Conservation (phyloP, 257 asterid genomes). For the Voacanga thouarsii region DNA sequence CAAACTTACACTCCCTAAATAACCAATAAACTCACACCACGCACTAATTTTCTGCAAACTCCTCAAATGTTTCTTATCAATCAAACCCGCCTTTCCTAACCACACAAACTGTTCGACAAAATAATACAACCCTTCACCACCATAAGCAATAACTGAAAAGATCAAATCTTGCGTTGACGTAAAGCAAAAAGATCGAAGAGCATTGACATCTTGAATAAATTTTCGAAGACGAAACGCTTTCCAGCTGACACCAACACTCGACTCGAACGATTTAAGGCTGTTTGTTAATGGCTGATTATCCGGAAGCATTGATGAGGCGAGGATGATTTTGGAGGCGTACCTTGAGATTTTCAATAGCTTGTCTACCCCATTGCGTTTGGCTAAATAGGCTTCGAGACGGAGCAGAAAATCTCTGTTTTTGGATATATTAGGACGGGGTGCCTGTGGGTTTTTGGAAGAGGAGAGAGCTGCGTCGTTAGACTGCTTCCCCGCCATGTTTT, state of each 20-base stretch:
- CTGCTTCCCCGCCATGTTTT: conserved; percentile 13
- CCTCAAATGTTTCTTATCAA: conserved; percentile 48
- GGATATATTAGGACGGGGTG: conserved; percentile 17
- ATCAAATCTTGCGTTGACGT: conserved; percentile 24
- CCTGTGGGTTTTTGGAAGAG: not conserved
- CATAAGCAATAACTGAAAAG: conserved; percentile 48
- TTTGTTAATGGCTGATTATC: conserved; percentile 22
- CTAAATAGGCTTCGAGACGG: conserved; percentile 73
- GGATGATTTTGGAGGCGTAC: conserved; percentile 75
- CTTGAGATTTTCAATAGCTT: conserved; percentile 82
- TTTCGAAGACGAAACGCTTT: conserved; percentile 94
- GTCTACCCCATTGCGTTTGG: conserved; percentile 93
- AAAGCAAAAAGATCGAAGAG: conserved; percentile 41
- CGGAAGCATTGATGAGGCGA: conserved; percentile 54
- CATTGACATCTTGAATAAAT: conserved; percentile 81
- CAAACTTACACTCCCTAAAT: conserved; percentile 77
- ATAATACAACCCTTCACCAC: conserved; percentile 85
- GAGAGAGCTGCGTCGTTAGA: not conserved
- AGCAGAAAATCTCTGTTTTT: conserved; percentile 48
- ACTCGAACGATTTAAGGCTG: conserved; percentile 80
- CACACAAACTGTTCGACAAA: conserved; percentile 87
- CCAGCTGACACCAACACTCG: conserved; percentile 82
- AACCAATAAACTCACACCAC: conserved; percentile 81
- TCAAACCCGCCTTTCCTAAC: conserved; percentile 70
- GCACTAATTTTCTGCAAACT: conserved; percentile 67